Base-by-base conservation (phyloP, 2,329 filamentous ascomycete species). In the Neophaeococcomyces mojaviensis region DNA sequence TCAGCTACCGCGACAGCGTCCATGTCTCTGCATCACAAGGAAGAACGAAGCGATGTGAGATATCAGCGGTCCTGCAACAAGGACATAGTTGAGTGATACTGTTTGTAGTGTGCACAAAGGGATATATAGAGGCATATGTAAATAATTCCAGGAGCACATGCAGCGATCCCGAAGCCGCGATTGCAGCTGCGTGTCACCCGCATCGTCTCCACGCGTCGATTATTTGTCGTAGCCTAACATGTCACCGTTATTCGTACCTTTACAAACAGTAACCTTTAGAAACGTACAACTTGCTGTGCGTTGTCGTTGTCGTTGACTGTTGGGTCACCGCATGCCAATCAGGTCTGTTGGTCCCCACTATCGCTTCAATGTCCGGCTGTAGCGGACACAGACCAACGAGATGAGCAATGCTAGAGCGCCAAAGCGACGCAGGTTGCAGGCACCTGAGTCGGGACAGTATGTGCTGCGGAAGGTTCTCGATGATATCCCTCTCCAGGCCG, bases 1-100 rank as follows among this genome's bases (percentile, higher is more conserved):
- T 69, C 68, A 39, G 64, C 64, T 31, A 67, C 61, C 30, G 64
- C 65, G 45, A 71, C 65, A 26, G 62, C 60, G 54, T 71, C 68
- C 68, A 71, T 71, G 18, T 40, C 5, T 13, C n/a, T 19, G n/a
- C 18, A 35, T 35, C 33, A 35, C 33, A 35, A 6, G 7, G 5
- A 35, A 5, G 7, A 19, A 35, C n/a, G 6, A 35, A 35, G 13
- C 33, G 5, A 35, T 10, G 10, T 10, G 10, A 28, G 24, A 28
- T 10, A 6, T 10, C 24, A 28, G 24, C 10, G n/a, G 24, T 28
- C 24, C 24, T 28, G n/a, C n/a, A n/a, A n/a, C n/a, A n/a, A n/a
- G n/a, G n/a, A n/a, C n/a, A n/a, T n/a, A n/a, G n/a, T n/a, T n/a
- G n/a, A n/a, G n/a, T n/a, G 5, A 28, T 10, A 28, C 24, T 28